Evolutionary conservation across 768 basidiomycete genomes (phyloP), one percentile per base, ranked within the genome.

Genomic region (Boletus pseudopeckii): DNA sequence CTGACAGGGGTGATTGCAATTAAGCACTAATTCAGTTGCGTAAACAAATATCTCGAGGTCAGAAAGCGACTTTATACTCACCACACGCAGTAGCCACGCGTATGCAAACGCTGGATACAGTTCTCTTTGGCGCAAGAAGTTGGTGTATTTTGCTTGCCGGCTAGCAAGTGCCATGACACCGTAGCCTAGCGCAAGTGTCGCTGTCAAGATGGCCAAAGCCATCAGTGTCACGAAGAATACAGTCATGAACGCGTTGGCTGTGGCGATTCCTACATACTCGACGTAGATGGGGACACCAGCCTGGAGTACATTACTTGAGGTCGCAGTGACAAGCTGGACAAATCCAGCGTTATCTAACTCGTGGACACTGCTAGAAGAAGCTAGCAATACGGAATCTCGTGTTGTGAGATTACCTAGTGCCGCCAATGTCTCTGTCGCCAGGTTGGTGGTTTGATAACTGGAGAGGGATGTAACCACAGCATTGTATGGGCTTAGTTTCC

Each of bases 191-290:
- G 67, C 75, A 49, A 90, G 75, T 5, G 81, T 57, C 0, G 67
- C 79, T 14, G 81, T 41, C 15, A 80, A 71, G 56, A 91, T 80
- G 15, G 82, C 86, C 53, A 86, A 70, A 34, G 90, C 65, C 49
- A 91, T 82, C 61, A 98, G 78, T 10, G 77, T 75, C 44, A 81
- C 75, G 41, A 95, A 72, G 70, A 97, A 95, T n/a, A 85, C 73
- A 5, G 92, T 94, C 80, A 90, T 88, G 73, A 92, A 97, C 7
- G 88, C 88, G 71, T 97, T 95, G 50, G 87, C 88, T 0, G 86
- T 87, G 10, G 88, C 84, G 53, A 98, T 88, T 50, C 84, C 81
- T 24, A 90, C 70, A 14, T 82, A 80, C 63, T 88, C 92, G 56
- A 83, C 84, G 61, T 86, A 95, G 32, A 90, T 86, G 5, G 92